Percentiles rank a stretch among this genome's conserved stretches.
phyloP scores from a whole-genome alignment of 108 stramenopile genomes.

The Nitzschia sp. region DNA sequence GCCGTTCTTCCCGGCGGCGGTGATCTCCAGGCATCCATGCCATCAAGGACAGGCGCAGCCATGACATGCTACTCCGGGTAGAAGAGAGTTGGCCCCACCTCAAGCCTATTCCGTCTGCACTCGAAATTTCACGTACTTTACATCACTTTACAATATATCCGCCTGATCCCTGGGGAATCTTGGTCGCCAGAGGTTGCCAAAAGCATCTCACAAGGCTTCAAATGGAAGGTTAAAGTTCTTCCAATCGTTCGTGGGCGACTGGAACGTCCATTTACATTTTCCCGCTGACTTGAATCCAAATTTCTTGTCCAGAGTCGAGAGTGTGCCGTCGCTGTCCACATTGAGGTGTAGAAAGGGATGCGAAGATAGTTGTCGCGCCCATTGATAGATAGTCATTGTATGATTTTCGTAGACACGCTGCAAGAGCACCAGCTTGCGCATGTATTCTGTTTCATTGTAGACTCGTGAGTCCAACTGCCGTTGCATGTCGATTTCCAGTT shows the following conservation, averaged over 20 bases:
- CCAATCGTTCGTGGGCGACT: constrained; percentile 25
- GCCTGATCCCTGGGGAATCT: too few relatives aligned
- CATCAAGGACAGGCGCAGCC: too few relatives aligned
- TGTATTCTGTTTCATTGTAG: constrained; percentile 10
- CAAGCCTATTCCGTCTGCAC: too few relatives aligned
- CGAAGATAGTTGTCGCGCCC: constrained; percentile 22
- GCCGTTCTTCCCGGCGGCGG: too few relatives aligned
- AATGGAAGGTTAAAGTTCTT: constrained; percentile 35
- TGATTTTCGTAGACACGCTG: constrained; percentile 32
- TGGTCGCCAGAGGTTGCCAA: too few relatives aligned
- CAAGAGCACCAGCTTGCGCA: constrained; percentile 21
- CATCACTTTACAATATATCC: too few relatives aligned
- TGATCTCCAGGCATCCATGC: too few relatives aligned
- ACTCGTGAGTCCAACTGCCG: constrained; percentile 3
- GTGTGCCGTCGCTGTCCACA: constrained; percentile 23
- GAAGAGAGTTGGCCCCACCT: too few relatives aligned
- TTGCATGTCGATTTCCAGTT: constrained; percentile 15
- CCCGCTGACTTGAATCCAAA: constrained; percentile 12
- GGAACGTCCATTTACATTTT: constrained; percentile 28
- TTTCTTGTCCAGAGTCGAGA: neutral
- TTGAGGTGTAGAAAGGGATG: constrained; percentile 33
- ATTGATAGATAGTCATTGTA: constrained; percentile 21
- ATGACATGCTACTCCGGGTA: too few relatives aligned
- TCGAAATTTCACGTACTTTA: too few relatives aligned
- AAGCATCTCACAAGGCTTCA: neutral